Conservation (phyloP, 2,329 filamentous ascomycete genomes). For the Fusarium torulosum region DNA sequence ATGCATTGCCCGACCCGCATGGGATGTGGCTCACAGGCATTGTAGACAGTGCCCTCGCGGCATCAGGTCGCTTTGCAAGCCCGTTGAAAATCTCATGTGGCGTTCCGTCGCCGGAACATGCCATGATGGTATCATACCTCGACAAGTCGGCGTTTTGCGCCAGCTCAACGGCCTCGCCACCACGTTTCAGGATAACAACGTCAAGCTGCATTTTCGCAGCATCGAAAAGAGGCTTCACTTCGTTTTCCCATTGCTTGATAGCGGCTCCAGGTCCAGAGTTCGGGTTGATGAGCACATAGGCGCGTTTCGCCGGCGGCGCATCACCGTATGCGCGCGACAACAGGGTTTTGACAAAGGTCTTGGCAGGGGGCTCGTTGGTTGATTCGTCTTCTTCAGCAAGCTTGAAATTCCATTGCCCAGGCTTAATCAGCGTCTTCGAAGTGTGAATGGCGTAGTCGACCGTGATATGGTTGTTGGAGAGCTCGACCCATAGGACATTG, state of each 20-base stretch:
- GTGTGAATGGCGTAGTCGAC: constrained; percentile 78
- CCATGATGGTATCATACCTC: constrained; percentile 85
- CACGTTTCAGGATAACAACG: constrained; percentile 76
- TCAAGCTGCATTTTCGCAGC: constrained; percentile 84
- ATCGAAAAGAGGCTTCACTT: constrained; percentile 84
- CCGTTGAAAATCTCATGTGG: constrained; percentile 97
- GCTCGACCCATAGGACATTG: constrained; percentile 85
- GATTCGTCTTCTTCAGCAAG: constrained; percentile 56
- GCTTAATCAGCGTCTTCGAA: constrained; percentile 70
- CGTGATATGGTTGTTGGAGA: constrained; percentile 69
- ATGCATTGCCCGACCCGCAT: constrained; percentile 93
- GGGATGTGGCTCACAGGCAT: constrained; percentile 89
- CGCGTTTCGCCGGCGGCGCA: constrained; percentile 77
- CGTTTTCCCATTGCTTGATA: constrained; percentile 76
- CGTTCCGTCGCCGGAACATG: constrained; percentile 92
- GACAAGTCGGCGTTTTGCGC: constrained; percentile 81
- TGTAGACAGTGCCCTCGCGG: constrained; percentile 77
- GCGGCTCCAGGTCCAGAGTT: constrained; percentile 87
- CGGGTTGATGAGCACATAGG: constrained; percentile 92
- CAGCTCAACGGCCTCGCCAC: constrained; percentile 84
- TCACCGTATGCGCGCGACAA: constrained; percentile 77
- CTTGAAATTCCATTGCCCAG: constrained; percentile 65
- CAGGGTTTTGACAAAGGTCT: constrained; percentile 75
- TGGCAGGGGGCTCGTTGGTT: constrained; percentile 54
- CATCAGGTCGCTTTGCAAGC: constrained; percentile 80